phyloP scores from a whole-genome alignment of 2,329 filamentous ascomycete species.

The Mycosphaerella arachidis region DNA sequence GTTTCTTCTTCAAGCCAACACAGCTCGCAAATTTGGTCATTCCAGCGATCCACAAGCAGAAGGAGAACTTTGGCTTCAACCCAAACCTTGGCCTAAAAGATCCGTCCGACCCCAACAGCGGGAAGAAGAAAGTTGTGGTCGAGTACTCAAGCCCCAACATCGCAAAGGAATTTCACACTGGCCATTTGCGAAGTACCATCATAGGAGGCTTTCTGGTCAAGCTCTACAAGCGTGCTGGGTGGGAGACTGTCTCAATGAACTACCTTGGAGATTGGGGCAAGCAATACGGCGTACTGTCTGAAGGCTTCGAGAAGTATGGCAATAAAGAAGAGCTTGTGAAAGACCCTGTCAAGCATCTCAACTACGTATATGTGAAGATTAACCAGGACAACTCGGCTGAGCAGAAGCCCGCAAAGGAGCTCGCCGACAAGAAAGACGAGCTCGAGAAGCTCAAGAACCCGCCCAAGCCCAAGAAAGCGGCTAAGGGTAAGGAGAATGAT shows the following conservation, averaged over 20 bases:
- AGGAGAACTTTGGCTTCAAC: slow-evolving; percentile 60
- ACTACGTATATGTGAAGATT: slow-evolving; percentile 76
- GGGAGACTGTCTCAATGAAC: slow-evolving; percentile 68
- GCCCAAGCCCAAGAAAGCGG: slow-evolving; percentile 37
- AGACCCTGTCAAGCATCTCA: slow-evolving; percentile 78
- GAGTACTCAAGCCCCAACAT: slow-evolving; percentile 86
- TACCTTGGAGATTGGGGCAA: slow-evolving; percentile 79
- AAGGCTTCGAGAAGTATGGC: slow-evolving; percentile 72
- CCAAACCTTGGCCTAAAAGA: slow-evolving; percentile 57
- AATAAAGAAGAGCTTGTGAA: slow-evolving; percentile 64
- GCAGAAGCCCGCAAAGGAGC: slow-evolving; percentile 58
- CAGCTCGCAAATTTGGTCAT: slow-evolving; percentile 63
- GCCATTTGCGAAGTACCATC: slow-evolving; percentile 71
- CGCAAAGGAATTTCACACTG: slow-evolving; percentile 74
- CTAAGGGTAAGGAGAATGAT: slow-evolving; percentile 44
- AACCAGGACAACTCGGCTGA: slow-evolving; percentile 59
- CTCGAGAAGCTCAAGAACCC: slow-evolving; percentile 38
- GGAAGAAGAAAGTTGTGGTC: slow-evolving; percentile 65
- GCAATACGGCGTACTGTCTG: slow-evolving; percentile 65
- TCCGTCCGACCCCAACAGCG: slow-evolving; percentile 55
- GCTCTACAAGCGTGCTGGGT: slow-evolving; percentile 63
- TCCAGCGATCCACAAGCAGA: slow-evolving; percentile 62
- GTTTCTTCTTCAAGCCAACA: slow-evolving; percentile 73
- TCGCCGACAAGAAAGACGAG: slow-evolving; percentile 41
- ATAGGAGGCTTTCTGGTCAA: slow-evolving; percentile 70